phyloP scores from a whole-genome alignment of 495 filamentous ascomycete genomes.

The Aspergillus biplanus region DNA sequence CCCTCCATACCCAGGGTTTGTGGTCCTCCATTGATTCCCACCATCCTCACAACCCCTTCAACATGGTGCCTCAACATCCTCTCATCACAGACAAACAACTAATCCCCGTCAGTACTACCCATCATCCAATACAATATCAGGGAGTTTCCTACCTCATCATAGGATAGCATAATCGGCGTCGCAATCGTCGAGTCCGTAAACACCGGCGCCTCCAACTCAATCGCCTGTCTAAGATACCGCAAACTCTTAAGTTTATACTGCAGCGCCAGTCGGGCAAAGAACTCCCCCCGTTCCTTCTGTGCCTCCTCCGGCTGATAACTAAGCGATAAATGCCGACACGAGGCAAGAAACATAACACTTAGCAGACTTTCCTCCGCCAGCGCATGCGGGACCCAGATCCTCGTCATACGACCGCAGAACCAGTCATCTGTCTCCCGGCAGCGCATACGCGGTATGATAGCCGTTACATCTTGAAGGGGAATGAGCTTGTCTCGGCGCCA shows the following conservation, averaged over 20 bases:
- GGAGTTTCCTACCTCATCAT: conserved; percentile 30
- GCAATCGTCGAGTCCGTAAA: conserved; percentile 28
- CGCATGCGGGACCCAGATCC: conserved; percentile 5
- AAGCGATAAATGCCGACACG: background rate
- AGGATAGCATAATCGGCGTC: conserved; percentile 31
- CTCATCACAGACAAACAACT: conserved; percentile 24
- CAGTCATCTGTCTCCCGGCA: conserved; percentile 16
- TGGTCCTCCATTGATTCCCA: conserved; percentile 24
- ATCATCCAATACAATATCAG: background rate
- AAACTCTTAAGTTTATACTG: conserved; percentile 12
- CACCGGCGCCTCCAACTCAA: conserved; percentile 8
- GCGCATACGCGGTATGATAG: conserved; percentile 27
- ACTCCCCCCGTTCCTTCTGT: background rate
- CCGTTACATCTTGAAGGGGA: conserved; percentile 14
- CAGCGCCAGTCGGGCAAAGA: conserved; percentile 5
- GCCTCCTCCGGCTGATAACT: background rate
- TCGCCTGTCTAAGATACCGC: conserved; percentile 3
- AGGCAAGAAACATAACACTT: conserved; percentile 5
- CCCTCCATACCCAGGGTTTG: conserved; percentile 27
- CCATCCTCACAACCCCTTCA: conserved; percentile 28
- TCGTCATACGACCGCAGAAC: conserved; percentile 20
- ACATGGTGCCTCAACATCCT: conserved; percentile 27
- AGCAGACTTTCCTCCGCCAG: conserved; percentile 3
- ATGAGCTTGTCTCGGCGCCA: background rate
- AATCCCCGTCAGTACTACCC: background rate